Base-by-base conservation (phyloP, 768 basidiomycete species). In the Boletus reticuloceps region DNA sequence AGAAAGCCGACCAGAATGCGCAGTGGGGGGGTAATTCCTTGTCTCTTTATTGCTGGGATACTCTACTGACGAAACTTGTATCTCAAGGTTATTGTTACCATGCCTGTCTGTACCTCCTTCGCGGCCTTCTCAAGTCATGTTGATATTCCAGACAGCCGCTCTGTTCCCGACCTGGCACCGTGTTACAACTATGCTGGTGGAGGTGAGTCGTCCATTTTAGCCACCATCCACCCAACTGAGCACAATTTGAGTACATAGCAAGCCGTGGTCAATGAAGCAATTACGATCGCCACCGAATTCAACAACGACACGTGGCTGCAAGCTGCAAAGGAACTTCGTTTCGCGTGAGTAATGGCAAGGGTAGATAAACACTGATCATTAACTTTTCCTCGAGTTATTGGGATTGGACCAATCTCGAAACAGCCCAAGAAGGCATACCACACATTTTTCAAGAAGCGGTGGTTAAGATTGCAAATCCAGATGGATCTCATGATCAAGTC, bases 91-190 rank as follows among this genome's bases (percentile, higher is more conserved):
- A 63, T 31, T 62, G 61, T 44, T 59, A 55, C 32, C 61, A 62
- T 44, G 39, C 14, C 14, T 51, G 61, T 62, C 16, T n/a, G 61
- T 51, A 22, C 12, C 13, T 36, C 5, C 27, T 14, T 34, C 14
- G 1, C 3, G 12, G 1, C 8, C 8, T n/a, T 37, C 12, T 27
- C 2, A 7, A 49, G 2, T 7, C 8, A 16, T 11, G 7, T 14
- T 63, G 50, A 63, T 20, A 39, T 27, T 36, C 22, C 27, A 13
- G 36, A 52, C 22, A 62, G 61, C 53, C 25, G 48, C 57, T 27
- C 17, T 62, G 16, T 62, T 62, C 37, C 61, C 61, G 20, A 42
- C 56, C 25, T 62, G 61, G 61, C 61, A 62, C 22, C 61, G 61
- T 37, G 50, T 54, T 20, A 36, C 47, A 12, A 0, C 50, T n/a